Conservation (phyloP, 2,329 filamentous ascomycete species). For the Alternaria alternata region DNA sequence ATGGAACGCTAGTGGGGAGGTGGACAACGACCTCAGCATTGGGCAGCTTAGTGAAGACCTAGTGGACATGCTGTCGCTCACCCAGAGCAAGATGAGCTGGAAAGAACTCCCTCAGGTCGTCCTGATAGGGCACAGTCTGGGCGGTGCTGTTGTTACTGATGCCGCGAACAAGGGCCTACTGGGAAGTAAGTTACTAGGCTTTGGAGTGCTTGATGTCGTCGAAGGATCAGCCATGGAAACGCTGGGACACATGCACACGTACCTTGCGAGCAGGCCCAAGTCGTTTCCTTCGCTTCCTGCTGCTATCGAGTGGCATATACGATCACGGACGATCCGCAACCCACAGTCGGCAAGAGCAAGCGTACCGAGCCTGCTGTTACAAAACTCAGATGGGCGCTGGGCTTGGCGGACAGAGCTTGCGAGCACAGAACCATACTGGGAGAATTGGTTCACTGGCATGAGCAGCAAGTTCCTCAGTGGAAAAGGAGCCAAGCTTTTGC, state of each 20-base stretch:
- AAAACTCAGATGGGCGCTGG: conserved; percentile 61
- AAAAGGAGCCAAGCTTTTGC: conserved; percentile 81
- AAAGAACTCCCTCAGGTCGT: conserved; percentile 74
- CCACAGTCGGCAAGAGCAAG: conserved; percentile 83
- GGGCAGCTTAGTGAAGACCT: conserved; percentile 77
- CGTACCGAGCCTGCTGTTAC: conserved; percentile 79
- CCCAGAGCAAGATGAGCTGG: conserved; percentile 76
- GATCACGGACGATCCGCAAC: conserved; percentile 86
- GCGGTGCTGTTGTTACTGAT: conserved; percentile 89
- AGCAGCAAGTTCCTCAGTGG: conserved; percentile 87
- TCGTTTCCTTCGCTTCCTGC: conserved; percentile 79
- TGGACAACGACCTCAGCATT: conserved; percentile 72
- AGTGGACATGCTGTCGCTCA: conserved; percentile 71
- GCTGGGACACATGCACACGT: conserved; percentile 90
- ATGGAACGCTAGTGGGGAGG: conserved; percentile 44
- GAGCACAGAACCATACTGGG: conserved; percentile 89
- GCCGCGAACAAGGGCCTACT: conserved; percentile 74
- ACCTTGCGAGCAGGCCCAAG: conserved; percentile 80
- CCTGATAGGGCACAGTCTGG: conserved; percentile 90
- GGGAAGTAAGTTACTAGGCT: conserved; percentile 76
- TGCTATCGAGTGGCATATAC: conserved; percentile 92
- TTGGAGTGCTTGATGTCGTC: conserved; percentile 92
- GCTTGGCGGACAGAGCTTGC: conserved; percentile 86
- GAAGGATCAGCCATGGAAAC: conserved; percentile 96
- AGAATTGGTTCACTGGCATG: conserved; percentile 89